Evolutionary conservation across 2,329 filamentous ascomycete species (phyloP).

Genomic region (Hymenoscyphus albidus): DNA sequence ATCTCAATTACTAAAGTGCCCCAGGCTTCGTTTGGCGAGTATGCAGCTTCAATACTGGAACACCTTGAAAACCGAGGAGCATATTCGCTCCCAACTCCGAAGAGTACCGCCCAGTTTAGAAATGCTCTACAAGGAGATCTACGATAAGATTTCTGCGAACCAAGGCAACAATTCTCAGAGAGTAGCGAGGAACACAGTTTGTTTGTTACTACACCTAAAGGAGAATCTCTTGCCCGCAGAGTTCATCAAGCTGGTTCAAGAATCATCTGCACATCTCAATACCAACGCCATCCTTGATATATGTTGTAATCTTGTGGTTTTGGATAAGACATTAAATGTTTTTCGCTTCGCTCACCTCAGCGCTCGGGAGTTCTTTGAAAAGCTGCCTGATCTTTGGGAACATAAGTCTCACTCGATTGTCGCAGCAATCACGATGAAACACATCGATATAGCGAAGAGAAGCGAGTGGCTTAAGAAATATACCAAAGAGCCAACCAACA

Average conservation of each 20-base stretch:
- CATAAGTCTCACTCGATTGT: background rate
- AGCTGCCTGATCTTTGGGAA: background rate
- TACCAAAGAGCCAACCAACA: background rate
- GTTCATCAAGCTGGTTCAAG: background rate
- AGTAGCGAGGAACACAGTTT: background rate
- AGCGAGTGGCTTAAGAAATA: background rate
- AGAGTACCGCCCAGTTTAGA: background rate
- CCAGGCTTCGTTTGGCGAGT: background rate
- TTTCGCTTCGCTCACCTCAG: slow-evolving; percentile 7
- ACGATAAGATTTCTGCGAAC: background rate
- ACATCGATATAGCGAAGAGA: background rate
- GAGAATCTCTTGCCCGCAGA: background rate
- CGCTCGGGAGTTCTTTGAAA: slow-evolving; percentile 4
- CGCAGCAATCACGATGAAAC: background rate
- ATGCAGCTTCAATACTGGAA: background rate
- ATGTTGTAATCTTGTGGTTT: slow-evolving; percentile 7
- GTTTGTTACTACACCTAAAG: background rate
- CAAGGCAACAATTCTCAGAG: background rate
- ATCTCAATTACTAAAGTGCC: background rate
- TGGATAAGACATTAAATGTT: background rate
- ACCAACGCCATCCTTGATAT: background rate
- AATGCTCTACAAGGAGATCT: background rate
- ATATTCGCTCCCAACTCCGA: background rate
- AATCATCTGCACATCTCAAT: background rate
- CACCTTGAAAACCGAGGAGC: background rate